Evolutionary conservation across 139 green algal species (phyloP).

Genomic region (Spirogloea muscicola): DNA sequence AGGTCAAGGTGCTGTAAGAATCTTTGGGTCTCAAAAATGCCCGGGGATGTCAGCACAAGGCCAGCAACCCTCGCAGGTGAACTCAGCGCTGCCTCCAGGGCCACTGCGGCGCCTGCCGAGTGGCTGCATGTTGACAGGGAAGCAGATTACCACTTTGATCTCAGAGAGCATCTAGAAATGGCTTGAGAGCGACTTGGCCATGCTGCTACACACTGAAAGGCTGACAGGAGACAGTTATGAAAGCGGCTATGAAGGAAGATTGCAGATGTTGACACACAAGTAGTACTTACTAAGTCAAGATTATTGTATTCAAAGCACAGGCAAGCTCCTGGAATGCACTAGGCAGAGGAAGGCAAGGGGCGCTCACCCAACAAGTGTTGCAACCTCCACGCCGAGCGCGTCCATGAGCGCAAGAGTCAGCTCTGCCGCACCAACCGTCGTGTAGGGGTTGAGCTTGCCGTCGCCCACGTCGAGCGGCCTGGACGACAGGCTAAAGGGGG

Average conservation of each 20-base stretch:
- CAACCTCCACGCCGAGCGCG: constrained; percentile 6
- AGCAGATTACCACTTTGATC: too few relatives aligned
- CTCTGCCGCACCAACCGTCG: constrained; percentile 18
- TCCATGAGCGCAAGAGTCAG: constrained; percentile 43
- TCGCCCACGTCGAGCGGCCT: constrained; percentile 56
- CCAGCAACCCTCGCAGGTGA: not conserved
- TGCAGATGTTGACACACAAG: not conserved
- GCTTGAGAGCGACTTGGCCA: too few relatives aligned
- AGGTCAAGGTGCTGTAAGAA: too few relatives aligned
- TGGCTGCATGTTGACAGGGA: too few relatives aligned
- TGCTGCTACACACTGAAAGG: too few relatives aligned
- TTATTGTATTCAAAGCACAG: too few relatives aligned
- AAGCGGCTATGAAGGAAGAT: too few relatives aligned
- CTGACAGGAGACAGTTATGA: not conserved
- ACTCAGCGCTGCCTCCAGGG: constrained; percentile 45
- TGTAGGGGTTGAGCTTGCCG: constrained; percentile 61
- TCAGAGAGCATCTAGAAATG: too few relatives aligned
- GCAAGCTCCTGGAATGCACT: too few relatives aligned
- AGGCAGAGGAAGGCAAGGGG: not conserved
- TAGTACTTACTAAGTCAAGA: not conserved
- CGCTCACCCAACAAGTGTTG: constrained; percentile 23
- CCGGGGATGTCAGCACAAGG: constrained; percentile 15
- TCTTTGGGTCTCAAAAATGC: too few relatives aligned
- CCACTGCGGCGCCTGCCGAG: constrained; percentile 58
- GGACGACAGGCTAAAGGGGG: constrained; percentile 62